Evolutionary conservation across 164 flowering plant species (phyloP), one percentile per base, ranked within the genome.

Genomic region (Euptelea pleiosperma): DNA sequence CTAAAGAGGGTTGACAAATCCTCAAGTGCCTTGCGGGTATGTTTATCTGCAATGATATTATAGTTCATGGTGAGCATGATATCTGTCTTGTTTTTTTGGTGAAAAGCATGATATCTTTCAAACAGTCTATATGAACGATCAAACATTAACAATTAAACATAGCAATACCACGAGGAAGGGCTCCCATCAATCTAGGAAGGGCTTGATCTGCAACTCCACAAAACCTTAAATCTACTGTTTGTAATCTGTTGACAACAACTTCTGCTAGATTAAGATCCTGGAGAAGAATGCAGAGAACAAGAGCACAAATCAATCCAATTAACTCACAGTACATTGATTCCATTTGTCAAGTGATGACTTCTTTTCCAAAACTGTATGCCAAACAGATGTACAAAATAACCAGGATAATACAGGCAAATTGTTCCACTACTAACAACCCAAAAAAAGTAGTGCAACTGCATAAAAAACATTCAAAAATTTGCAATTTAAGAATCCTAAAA

Each of bases 151-250:
- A 43, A 37, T 33, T 25, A 0, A 58, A 55, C 2, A 45, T 26
- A 26, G 45, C 22, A 43, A 29, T 71, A 89, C 98, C 98, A 42
- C 87, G 64, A 39, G 91, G 90, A 64, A 93, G 79, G 25, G 97
- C 96, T 58, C 98, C 98, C 73, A 93, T 80, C 68, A 89, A 67
- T 68, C 98, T 81, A 55, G 98, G 88, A 61, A 93, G 83, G 26
- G 82, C 84, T 59, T 86, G 84, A 66, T 93, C 96, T 54, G 81
- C 86, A 75, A 76, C 55, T 39, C 94, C 98, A 74, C 98, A 89
- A 64, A 93, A 87, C 73, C 98, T 82, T 67, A 78, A 73, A 63
- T 77, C 85, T 28, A 87, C 96, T 29, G 90, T 89, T 51, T 89
- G 96, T 70, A 93, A 69, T 71, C 93, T 86, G 76, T 93, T 84